Evolutionary conservation across 1,284 basidiomycete genomes (phyloP).

Genomic region (Boletellus dicymbophilus): DNA sequence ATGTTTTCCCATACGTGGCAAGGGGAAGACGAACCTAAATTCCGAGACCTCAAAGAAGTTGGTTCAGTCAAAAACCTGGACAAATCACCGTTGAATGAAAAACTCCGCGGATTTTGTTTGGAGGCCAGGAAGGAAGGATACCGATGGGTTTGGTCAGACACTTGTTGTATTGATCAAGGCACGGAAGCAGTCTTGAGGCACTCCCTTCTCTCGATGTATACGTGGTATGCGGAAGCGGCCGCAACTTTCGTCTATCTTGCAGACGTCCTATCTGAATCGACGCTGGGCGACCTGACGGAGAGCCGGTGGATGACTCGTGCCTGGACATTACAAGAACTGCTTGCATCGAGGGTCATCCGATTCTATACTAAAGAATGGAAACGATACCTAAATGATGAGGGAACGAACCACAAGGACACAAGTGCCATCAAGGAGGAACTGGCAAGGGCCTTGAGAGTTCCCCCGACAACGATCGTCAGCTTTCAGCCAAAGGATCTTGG

Average conservation of each 20-base stretch:
- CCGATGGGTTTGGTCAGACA: conserved; percentile 4
- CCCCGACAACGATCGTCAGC: background rate
- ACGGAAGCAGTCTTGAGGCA: conserved; percentile 3
- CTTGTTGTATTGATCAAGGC: conserved; percentile 10
- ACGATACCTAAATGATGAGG: conserved; percentile 3
- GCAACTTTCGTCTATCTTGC: conserved; percentile 7
- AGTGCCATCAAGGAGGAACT: conserved; percentile 8
- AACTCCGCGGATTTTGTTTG: conserved; percentile 7
- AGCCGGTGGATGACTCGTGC: conserved; percentile 17
- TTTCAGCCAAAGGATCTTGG: conserved; percentile 3
- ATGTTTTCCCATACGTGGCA: conserved; percentile 24
- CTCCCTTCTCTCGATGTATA: conserved; percentile 12
- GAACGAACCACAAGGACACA: conserved; percentile 13
- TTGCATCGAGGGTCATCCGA: conserved; percentile 9
- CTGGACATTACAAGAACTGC: conserved; percentile 18
- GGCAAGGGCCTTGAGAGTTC: background rate
- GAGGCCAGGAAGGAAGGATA: background rate
- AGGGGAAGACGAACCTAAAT: conserved; percentile 11
- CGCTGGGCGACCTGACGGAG: conserved; percentile 1
- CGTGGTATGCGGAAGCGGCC: conserved; percentile 8
- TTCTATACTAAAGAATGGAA: conserved; percentile 15
- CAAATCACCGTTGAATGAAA: conserved; percentile 1
- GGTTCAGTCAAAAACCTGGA: conserved; percentile 5
- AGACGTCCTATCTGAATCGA: background rate
- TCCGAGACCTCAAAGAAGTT: conserved; percentile 9